Evolutionary conservation across 2,329 filamentous ascomycete species (phyloP).

Genomic region (Venturia aucupariae): DNA sequence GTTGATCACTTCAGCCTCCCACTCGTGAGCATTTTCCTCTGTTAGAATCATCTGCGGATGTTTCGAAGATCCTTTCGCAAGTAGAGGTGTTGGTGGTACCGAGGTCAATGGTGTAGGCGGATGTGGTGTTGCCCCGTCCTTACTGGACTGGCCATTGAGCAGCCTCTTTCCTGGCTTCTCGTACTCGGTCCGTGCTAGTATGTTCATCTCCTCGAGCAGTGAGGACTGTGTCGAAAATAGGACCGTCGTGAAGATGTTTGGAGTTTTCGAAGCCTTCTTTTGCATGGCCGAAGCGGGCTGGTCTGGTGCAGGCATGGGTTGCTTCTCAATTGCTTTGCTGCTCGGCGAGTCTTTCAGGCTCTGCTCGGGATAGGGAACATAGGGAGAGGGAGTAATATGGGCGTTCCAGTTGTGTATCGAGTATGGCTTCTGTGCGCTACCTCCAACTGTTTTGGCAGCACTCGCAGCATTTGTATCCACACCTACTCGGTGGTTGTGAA

Average conservation of each 20-base stretch:
- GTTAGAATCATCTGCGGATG: constrained; percentile 73
- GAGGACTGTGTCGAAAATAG: constrained; percentile 75
- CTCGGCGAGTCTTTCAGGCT: constrained; percentile 17
- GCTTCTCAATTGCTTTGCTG: constrained; percentile 34
- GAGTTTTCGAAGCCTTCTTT: constrained; percentile 41
- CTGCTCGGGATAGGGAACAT: constrained; percentile 56
- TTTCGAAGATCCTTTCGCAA: constrained; percentile 53
- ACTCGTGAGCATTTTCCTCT: constrained; percentile 59
- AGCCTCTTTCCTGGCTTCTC: constrained; percentile 41
- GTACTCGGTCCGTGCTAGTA: constrained; percentile 63
- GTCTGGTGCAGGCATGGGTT: constrained; percentile 47
- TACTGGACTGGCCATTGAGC: constrained; percentile 14
- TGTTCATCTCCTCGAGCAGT: constrained; percentile 62
- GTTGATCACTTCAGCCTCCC: constrained; percentile 67
- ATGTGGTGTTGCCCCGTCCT: constrained; percentile 39
- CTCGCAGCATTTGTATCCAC: constrained; percentile 47
- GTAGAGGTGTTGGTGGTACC: constrained; percentile 47
- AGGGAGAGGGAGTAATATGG: constrained; percentile 82
- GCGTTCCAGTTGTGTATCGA: constrained; percentile 90
- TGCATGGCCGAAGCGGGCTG: constrained; percentile 34
- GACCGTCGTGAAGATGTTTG: constrained; percentile 66
- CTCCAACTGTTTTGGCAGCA: constrained; percentile 36
- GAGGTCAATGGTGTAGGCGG: constrained; percentile 56
- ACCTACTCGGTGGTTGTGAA: constrained; percentile 71
- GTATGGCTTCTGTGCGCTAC: constrained; percentile 52